phyloP scores from a whole-genome alignment of 768 basidiomycete genomes.

The Porpolomopsis calyptriformis region DNA sequence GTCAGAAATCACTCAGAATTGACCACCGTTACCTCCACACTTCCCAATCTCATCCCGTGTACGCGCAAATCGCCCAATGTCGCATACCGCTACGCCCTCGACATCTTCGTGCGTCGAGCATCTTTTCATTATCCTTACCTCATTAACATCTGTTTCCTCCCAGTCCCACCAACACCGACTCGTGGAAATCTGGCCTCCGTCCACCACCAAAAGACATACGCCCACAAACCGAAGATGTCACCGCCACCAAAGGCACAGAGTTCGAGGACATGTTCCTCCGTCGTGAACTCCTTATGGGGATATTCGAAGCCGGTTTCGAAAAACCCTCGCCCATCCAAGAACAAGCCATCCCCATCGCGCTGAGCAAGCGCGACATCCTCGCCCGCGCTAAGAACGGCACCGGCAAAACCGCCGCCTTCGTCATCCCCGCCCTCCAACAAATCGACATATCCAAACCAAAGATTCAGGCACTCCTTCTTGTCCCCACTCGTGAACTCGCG shows the following conservation, averaged over 20 bases:
- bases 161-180: slow-evolving; percentile 28
- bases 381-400: slow-evolving; percentile 96
- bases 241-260: slow-evolving; percentile 83
- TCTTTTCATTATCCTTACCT: neutral
- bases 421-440: slow-evolving; percentile 93
- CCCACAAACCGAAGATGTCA: slow-evolving; percentile 97
- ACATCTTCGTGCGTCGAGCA: slow-evolving; percentile 21
- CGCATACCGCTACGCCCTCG: slow-evolving; percentile 21
- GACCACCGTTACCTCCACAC: no score
- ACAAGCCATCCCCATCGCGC: slow-evolving; percentile 92
- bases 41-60: neutral
- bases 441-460: slow-evolving; percentile 74
- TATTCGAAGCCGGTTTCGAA: slow-evolving; percentile 97
- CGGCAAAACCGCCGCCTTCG: slow-evolving; percentile 97
- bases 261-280: slow-evolving; percentile 92
- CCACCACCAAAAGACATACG: slow-evolving; percentile 85
- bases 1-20: no score
- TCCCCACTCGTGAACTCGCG: slow-evolving; percentile 97
- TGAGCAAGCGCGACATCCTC: slow-evolving; percentile 87
- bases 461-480: slow-evolving; percentile 93
- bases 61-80: slow-evolving; percentile 9
- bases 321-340: slow-evolving; percentile 97
- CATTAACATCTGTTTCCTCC: slow-evolving; percentile 2
- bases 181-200: slow-evolving; percentile 72
- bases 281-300: slow-evolving; percentile 97